A percentile compares a stretch with the other conserved stretches of the same genome.
These are phyloP conservation scores for Kazachstania psychrophila DNA, from an alignment of 805 yeast species.

Conservation along the genomic window DNA sequence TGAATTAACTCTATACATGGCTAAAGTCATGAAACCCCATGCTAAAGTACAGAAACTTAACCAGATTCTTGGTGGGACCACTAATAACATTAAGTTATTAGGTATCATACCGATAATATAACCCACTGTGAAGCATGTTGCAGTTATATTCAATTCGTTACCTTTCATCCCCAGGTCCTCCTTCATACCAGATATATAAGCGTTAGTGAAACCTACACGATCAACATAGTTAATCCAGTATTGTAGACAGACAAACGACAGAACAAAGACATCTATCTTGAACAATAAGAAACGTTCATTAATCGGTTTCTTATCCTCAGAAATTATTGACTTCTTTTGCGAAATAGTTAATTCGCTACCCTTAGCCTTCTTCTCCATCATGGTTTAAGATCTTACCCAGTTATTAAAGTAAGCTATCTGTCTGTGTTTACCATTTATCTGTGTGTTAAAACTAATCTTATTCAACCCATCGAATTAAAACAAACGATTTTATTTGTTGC, in stretches of 20 bases:
- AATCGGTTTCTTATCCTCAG: conserved; percentile 2
- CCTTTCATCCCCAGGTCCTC: conserved; percentile 43
- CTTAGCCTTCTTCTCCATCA: neutral
- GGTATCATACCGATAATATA: conserved; percentile 56
- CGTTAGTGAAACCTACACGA: conserved; percentile 45
- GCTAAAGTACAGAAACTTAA: conserved; percentile 42
- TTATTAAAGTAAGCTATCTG: neutral
- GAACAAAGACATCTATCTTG: conserved; percentile 27
- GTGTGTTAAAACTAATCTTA: too few species aligned
- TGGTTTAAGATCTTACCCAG: too few species aligned
- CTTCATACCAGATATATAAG: conserved; percentile 62
- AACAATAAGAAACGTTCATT: conserved; percentile 16
- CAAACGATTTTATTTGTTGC: too few species aligned
- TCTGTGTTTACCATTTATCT: too few species aligned
- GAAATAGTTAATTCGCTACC: neutral
- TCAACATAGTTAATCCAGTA: conserved; percentile 47
- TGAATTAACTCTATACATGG: conserved; percentile 39
- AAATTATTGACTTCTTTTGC: neutral
- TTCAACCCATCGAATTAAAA: too few species aligned
- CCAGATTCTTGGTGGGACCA: conserved; percentile 50
- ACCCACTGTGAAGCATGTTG: conserved; percentile 52
- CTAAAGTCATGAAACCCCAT: conserved; percentile 50
- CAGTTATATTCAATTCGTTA: conserved; percentile 41
- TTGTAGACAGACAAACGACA: conserved; percentile 29
- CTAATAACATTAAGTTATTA: conserved; percentile 43